phyloP scores from a whole-genome alignment of 2,329 filamentous ascomycete genomes.

The Beauveria scarabaeidicola region DNA sequence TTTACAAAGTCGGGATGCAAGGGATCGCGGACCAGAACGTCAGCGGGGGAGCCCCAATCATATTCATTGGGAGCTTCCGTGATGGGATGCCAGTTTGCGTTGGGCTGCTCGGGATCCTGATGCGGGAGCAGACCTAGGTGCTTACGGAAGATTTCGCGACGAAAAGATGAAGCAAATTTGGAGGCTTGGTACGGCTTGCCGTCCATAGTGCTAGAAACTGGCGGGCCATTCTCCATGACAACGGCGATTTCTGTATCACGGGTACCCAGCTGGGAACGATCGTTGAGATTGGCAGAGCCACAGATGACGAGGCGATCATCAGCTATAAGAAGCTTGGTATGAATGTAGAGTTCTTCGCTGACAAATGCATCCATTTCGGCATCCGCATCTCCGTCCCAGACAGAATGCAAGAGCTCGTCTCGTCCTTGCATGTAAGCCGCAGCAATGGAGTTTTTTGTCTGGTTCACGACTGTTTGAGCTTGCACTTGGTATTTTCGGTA shows the following conservation, averaged over 20 bases:
- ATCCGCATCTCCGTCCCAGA: constrained; percentile 47
- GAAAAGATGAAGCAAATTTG: constrained; percentile 69
- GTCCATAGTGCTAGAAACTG: constrained; percentile 64
- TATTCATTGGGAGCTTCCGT: constrained; percentile 55
- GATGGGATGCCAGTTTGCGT: constrained; percentile 65
- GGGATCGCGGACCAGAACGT: constrained; percentile 66
- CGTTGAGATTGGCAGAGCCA: constrained; percentile 55
- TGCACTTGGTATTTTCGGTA: constrained; percentile 68
- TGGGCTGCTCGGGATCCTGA: constrained; percentile 58
- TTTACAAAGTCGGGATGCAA: constrained; percentile 58
- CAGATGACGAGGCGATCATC: constrained; percentile 78
- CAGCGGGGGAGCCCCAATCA: constrained; percentile 59
- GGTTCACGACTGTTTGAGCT: constrained; percentile 44
- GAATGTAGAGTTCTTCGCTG: constrained; percentile 54
- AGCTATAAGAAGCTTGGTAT: constrained; percentile 67
- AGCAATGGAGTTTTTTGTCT: constrained; percentile 66
- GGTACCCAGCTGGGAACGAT: constrained; percentile 66
- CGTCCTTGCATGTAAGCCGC: constrained; percentile 78
- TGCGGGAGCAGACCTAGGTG: constrained; percentile 77
- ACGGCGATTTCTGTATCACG: constrained; percentile 90
- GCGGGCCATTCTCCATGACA: constrained; percentile 68
- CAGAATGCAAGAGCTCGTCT: constrained; percentile 52
- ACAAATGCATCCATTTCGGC: constrained; percentile 53
- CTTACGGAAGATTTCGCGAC: constrained; percentile 82
- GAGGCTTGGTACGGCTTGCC: constrained; percentile 63